A percentile compares a stretch with the other conserved stretches of the same genome.
Evolutionary conservation across 176 grass and related monocot genomes (phyloP).

Genomic region (Coix lacrymajobi): DNA sequence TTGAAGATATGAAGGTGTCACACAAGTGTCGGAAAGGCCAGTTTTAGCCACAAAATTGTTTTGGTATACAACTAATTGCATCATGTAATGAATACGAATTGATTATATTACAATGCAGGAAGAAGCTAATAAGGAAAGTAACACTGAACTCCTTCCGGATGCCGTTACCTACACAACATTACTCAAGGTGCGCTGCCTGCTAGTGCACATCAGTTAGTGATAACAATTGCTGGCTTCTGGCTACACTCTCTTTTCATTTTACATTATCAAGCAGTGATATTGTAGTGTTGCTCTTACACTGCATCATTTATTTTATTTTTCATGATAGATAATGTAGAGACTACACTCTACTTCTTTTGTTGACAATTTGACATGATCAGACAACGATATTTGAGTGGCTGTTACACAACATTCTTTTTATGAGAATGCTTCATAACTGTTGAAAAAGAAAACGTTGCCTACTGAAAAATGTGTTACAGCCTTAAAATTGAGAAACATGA

Average conservation of each 20-base stretch:
- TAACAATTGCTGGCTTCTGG: neutral
- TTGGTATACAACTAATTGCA: conserved; percentile 20
- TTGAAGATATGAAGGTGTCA: conserved; percentile 98
- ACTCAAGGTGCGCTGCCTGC: conserved; percentile 54
- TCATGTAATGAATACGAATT: conserved; percentile 35
- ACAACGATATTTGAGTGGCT: neutral
- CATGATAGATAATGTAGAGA: neutral
- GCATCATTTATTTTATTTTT: no score
- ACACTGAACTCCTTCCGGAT: conserved; percentile 67
- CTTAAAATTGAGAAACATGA: neutral
- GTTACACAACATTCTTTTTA: neutral
- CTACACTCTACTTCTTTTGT: neutral
- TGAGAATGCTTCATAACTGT: neutral
- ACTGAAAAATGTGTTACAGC: neutral
- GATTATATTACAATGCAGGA: conserved; percentile 58
- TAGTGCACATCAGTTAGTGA: neutral
- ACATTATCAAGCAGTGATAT: neutral
- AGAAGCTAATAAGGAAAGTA: conserved; percentile 58
- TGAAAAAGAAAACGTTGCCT: neutral
- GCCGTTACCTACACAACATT: conserved; percentile 87
- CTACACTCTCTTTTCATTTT: neutral
- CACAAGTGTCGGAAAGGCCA: conserved; percentile 88
- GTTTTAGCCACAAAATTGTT: conserved; percentile 61
- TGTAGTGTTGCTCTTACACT: neutral
- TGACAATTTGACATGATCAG: neutral